phyloP scores from a whole-genome alignment of 225 moss, liverwort and hornwort genomes.

The Marchantia paleacea region DNA sequence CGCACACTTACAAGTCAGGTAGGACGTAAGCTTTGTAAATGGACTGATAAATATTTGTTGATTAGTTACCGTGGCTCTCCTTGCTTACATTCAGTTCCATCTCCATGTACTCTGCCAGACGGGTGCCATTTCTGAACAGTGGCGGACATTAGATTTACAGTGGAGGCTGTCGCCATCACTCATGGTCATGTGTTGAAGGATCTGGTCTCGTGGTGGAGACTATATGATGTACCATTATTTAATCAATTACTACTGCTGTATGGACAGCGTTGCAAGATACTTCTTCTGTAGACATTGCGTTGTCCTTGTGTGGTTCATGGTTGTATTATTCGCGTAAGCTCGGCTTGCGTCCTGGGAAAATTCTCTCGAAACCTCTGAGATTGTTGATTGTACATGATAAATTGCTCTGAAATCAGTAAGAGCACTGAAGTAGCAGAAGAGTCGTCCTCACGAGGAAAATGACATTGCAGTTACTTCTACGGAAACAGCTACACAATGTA shows the following conservation, averaged over 20 bases:
- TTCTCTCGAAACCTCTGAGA: too few species aligned
- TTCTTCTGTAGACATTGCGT: not conserved
- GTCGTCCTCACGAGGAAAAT: too few species aligned
- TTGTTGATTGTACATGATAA: too few species aligned
- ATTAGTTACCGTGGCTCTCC: constrained; percentile 6
- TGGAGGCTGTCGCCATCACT: not conserved
- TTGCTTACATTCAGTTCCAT: not conserved
- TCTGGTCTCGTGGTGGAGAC: not conserved
- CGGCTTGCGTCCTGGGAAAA: too few species aligned
- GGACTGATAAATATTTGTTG: constrained; percentile 20
- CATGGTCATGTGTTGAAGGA: not conserved
- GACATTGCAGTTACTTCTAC: too few species aligned
- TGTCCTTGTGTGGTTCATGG: too few species aligned
- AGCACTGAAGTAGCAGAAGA: too few species aligned
- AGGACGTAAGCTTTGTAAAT: constrained; percentile 23
- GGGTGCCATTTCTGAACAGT: not conserved
- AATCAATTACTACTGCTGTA: constrained; percentile 6
- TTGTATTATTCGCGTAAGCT: too few species aligned
- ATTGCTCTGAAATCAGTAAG: too few species aligned
- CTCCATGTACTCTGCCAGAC: not conserved
- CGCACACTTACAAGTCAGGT: constrained; percentile 12
- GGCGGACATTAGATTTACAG: not conserved
- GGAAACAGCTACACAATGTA: too few species aligned
- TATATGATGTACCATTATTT: constrained; percentile 29
- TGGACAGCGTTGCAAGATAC: not conserved